Evolutionary conservation across 2,329 filamentous ascomycete genomes (phyloP), one percentile per base, ranked within the genome.

Genomic region (Cordyceps cicadae): DNA sequence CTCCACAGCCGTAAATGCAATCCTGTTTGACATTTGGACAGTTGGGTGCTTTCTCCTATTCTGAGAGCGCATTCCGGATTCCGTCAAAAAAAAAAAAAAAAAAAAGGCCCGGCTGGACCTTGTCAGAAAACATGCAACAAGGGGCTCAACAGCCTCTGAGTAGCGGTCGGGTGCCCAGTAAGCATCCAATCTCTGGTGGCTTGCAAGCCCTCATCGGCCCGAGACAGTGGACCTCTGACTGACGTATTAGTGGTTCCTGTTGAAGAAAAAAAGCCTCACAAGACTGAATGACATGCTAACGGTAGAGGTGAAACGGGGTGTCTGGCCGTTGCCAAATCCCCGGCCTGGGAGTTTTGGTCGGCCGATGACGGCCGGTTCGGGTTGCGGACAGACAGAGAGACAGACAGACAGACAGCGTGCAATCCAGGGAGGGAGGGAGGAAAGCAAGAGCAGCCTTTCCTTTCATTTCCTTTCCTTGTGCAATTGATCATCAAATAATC

Each of bases 221-320:
- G 58, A 60, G 58, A 50, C 51, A 14, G 58, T 60, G 58, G 58
- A 60, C 43, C 51, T 43, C 21, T 43, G 58, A 50, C 50, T 50
- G 2, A 24, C 4, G n/a, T 32, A 37, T 54, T 60, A 43, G 57
- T 60, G 58, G 58, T 60, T 60, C 58, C 26, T n/a, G n/a, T 43
- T 15, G 21, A 1, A 54, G 15, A 3, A 54, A 60, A 59, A 51
- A 60, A 54, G 49, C 49, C 49, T 60, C 57, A 53, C 29, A 29
- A 39, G 29, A 52, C 41, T 41, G 32, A 12, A 41, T 19, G 12
- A 37, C 34, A 51, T 53, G 26, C 39, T 26, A 26, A 3, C 24
- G n/a, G n/a, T n/a, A n/a, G n/a, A 53, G 26, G 15, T n/a, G 57
- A 48, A 46, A 43, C 57, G 37, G 26, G 57, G 26, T 48, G 26